Evolutionary conservation across 257 asterid genomes (phyloP).

Genomic region (Coffea canephora): DNA sequence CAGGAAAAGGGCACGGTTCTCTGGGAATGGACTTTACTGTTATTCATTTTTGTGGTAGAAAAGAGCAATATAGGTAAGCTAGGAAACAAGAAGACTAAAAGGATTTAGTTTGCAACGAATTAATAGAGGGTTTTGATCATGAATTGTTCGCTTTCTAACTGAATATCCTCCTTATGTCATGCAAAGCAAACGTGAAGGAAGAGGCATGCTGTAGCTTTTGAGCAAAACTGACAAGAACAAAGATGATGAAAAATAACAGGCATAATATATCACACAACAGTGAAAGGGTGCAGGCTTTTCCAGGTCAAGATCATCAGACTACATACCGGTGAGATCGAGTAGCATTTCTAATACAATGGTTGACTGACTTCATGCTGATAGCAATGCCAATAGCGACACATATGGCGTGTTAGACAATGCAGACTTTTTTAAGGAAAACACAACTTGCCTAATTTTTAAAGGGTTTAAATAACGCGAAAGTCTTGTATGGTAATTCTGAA

Average conservation of each 20-base stretch:
- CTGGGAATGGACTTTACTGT: slow-evolving; percentile 47
- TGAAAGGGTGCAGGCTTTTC: not conserved
- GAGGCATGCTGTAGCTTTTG: slow-evolving; percentile 25
- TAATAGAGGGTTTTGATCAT: slow-evolving; percentile 25
- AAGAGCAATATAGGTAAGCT: not conserved
- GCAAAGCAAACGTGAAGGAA: slow-evolving; percentile 50
- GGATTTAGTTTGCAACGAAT: not conserved
- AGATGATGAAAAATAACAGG: slow-evolving; percentile 23
- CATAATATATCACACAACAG: not conserved
- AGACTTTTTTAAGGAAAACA: not conserved
- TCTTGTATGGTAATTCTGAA: not conserved
- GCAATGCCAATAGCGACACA: slow-evolving; percentile 4
- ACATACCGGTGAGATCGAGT: not conserved
- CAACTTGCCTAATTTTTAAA: not conserved
- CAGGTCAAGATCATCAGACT: slow-evolving; percentile 2
- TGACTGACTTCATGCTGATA: slow-evolving; percentile 33
- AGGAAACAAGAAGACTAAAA: not conserved
- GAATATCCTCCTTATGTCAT: slow-evolving; percentile 37
- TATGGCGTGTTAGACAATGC: slow-evolving; percentile 12
- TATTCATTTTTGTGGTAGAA: slow-evolving; percentile 30
- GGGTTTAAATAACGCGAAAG: not conserved
- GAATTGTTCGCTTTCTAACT: slow-evolving; percentile 36
- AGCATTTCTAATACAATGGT: slow-evolving; percentile 2
- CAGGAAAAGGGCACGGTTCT: slow-evolving; percentile 64
- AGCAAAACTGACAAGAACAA: slow-evolving; percentile 23